A percentile compares a stretch with the other conserved stretches of the same genome.
These are phyloP conservation scores for Citropsis articulata DNA, from an alignment of 345 rosid genomes.

Conservation along the genomic window DNA sequence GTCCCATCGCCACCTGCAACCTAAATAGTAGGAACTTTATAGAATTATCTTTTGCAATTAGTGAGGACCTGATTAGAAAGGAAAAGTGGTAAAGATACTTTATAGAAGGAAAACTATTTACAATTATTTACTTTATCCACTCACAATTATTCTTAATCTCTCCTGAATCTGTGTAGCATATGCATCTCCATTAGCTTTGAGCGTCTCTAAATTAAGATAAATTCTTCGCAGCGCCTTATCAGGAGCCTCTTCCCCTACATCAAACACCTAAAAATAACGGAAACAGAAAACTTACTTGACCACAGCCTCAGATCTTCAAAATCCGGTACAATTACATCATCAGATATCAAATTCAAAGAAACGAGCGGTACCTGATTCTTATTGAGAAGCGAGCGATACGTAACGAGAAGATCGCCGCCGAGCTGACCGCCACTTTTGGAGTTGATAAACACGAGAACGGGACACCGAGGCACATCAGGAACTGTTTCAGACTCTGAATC, in stretches of 20 bases:
- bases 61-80: background rate
- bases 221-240: conserved; percentile 54
- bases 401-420: conserved; percentile 69
- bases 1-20: conserved; percentile 99
- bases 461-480: conserved; percentile 40
- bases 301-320: background rate
- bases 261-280: conserved; percentile 54
- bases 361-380: conserved; percentile 45
- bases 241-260: conserved; percentile 66
- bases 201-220: conserved; percentile 58
- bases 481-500: conserved; percentile 25
- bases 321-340: background rate
- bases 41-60: background rate
- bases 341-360: background rate
- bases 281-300: background rate
- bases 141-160: conserved; percentile 65
- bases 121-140: conserved; percentile 15
- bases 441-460: conserved; percentile 76
- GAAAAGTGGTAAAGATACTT: background rate
- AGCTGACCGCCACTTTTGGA: conserved; percentile 90
- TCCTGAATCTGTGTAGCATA: conserved; percentile 47
- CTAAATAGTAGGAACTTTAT: conserved; percentile 24
- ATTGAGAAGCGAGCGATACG: conserved; percentile 59
- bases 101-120: background rate
- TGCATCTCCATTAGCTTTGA: conserved; percentile 41